Percentiles rank a stretch among this genome's conserved stretches.
These are phyloP conservation scores for Aristolochia contorta DNA, from an alignment of 164 flowering plant genomes.

Conservation along the genomic window DNA sequence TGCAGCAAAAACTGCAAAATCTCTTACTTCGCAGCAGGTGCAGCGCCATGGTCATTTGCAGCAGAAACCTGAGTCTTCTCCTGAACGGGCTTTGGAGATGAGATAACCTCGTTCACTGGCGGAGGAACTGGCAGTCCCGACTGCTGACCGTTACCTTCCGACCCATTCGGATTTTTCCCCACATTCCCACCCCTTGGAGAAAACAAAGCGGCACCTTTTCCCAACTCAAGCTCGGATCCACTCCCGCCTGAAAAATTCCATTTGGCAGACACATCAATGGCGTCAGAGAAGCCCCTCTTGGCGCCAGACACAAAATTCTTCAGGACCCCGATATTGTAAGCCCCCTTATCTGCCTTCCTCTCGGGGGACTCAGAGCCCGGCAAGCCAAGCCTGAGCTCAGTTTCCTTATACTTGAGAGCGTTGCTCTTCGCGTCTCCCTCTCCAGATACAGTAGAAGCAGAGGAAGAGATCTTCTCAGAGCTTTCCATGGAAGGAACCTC, in stretches of 20 bases:
- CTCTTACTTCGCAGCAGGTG: conserved; percentile 57
- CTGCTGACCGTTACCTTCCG: conserved; percentile 18
- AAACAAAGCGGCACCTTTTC: conserved; percentile 28
- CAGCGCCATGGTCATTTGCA: conserved; percentile 26
- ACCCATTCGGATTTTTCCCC: conserved; percentile 22
- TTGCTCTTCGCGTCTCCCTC: conserved; percentile 11
- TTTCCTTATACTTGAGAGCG: conserved; percentile 27
- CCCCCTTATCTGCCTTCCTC: conserved; percentile 26
- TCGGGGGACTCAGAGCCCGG: conserved; percentile 85
- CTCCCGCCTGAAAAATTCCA: conserved; percentile 55
- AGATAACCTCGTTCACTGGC: conserved; percentile 21
- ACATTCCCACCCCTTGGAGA: conserved; percentile 36
- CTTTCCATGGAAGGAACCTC: conserved; percentile 35
- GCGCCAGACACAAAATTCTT: conserved; percentile 49
- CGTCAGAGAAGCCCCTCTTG: conserved; percentile 67
- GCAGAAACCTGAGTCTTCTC: conserved; percentile 44
- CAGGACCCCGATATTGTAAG: conserved; percentile 11
- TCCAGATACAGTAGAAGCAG: conserved; percentile 11
- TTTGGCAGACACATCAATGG: conserved; percentile 45
- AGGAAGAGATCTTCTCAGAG: conserved; percentile 29
- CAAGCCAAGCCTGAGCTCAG: conserved; percentile 83
- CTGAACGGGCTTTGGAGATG: conserved; percentile 22
- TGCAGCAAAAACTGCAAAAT: neutral
- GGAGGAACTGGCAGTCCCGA: conserved; percentile 8
- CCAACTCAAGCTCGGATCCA: conserved; percentile 39